Base-by-base conservation (phyloP, 176 grass and related monocot species). In the Aegilops speltoides region DNA sequence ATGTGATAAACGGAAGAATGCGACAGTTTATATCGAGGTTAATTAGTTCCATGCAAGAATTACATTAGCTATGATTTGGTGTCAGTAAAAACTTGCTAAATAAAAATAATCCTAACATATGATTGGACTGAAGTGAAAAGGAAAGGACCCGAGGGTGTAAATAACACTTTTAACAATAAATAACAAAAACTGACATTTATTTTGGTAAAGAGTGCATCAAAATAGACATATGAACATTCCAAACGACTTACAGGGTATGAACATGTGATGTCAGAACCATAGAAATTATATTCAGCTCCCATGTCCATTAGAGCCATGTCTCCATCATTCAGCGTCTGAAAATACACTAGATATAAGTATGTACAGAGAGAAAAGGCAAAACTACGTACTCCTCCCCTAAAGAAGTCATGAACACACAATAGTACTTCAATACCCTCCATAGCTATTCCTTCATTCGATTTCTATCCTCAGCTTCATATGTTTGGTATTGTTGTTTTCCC, bases 251-350 rank as follows among this genome's bases (percentile, higher is more conserved):
- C 90, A 57, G 96, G 96, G 83, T 94, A 98, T 75, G 96, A 98
- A 75, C 96, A 98, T 69, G 96, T 95, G 80, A 98, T 98, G 87
- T 98, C 96, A 68, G 96, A 98, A 83, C 91, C 96, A 80, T 95
- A 98, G 77, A 86, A 98, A 75, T 87, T 31, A 73, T 98, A 98
- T 67, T 98, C 93, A 82, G 89, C 96, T 82, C 93, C 96, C 96
- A 98, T 98, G 84, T 95, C 96, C 75, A 98, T 90, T 74, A 95
- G 82, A 67, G 93, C 93, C 56, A 95, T 95, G 69, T 95, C 93
- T 82, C 96, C 96, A 88, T 98, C 93, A 62, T 91, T 82, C 77
- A 95, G 26, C 37, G 64, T 94, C 91, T 92, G 82, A 60, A 97
- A 73, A 74, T 60, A 62, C 56, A 85, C 14, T 23, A 88, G 25